Evolutionary conservation across 179 eudicot species (phyloP).

Genomic region (Kewa caespitosa): DNA sequence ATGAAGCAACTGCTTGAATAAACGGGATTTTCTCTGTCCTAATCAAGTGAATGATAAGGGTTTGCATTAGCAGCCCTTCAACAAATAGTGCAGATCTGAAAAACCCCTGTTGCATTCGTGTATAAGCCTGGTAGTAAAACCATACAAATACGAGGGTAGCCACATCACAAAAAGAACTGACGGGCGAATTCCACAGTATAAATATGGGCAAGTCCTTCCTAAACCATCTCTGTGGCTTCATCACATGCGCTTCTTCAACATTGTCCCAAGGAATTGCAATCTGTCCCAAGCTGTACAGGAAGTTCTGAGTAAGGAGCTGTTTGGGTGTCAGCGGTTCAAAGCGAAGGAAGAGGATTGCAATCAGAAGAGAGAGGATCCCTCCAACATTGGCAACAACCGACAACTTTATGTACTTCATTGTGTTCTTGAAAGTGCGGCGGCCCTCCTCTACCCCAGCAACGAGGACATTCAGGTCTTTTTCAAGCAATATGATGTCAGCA

Average conservation of each 20-base stretch:
- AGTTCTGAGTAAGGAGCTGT: constrained; percentile 50
- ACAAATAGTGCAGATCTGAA: constrained; percentile 43
- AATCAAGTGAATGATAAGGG: constrained; percentile 48
- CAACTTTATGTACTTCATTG: constrained; percentile 56
- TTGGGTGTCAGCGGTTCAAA: constrained; percentile 47
- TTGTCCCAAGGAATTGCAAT: constrained; percentile 59
- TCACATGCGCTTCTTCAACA: constrained; percentile 46
- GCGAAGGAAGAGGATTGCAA: constrained; percentile 36
- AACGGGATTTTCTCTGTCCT: constrained; percentile 49
- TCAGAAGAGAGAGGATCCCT: constrained; percentile 43
- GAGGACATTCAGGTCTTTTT: constrained; percentile 54
- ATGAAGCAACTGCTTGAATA: constrained; percentile 50
- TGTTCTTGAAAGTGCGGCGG: constrained; percentile 43
- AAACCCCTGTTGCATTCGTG: constrained; percentile 10
- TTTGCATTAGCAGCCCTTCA: constrained; percentile 57
- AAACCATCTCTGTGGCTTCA: constrained; percentile 45
- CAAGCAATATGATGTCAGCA: constrained; percentile 49
- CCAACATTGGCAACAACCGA: constrained; percentile 46
- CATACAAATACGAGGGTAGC: constrained; percentile 39
- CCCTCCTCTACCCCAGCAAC: constrained; percentile 53
- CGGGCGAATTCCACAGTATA: constrained; percentile 49
- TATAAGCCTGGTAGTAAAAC: constrained; percentile 29
- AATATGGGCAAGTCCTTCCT: constrained; percentile 39
- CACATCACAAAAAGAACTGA: constrained; percentile 43
- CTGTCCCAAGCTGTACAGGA: constrained; percentile 47